A percentile compares a stretch with the other conserved stretches of the same genome.
phyloP scores from a whole-genome alignment of 2,329 filamentous ascomycete species.

The Chalaropsis thielavioides region DNA sequence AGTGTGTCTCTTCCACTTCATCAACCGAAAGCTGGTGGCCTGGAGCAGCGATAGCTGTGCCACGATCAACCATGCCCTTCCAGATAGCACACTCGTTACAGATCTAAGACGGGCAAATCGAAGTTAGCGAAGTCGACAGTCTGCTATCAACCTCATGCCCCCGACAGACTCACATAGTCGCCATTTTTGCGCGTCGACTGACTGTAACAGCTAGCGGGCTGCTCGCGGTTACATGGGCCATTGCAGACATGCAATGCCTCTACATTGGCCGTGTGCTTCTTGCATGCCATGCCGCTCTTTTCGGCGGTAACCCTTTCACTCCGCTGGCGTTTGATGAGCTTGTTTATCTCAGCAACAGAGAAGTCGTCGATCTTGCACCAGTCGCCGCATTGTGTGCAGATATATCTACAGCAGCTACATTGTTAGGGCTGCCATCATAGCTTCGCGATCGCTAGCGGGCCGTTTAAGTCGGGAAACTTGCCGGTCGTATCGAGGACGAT shows the following conservation, averaged over 20 bases:
- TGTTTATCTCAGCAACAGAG: slow-evolving; percentile 24
- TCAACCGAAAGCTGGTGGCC: background rate
- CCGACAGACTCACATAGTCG: slow-evolving; percentile 22
- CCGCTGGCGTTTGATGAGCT: slow-evolving; percentile 20
- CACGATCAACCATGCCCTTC: background rate
- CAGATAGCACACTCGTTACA: background rate
- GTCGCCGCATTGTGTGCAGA: slow-evolving; percentile 27
- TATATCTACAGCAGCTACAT: background rate
- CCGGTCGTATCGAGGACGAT: background rate
- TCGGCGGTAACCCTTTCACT: slow-evolving; percentile 21
- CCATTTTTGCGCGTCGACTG: slow-evolving; percentile 22
- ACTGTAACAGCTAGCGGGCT: slow-evolving; percentile 23
- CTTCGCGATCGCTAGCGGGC: background rate
- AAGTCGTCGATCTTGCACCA: slow-evolving; percentile 25
- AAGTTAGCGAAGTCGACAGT: background rate
- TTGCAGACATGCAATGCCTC: slow-evolving; percentile 24
- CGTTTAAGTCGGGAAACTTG: background rate
- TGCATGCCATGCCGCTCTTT: slow-evolving; percentile 27
- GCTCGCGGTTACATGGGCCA: slow-evolving; percentile 23
- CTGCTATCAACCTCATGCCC: background rate
- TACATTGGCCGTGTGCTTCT: slow-evolving; percentile 23
- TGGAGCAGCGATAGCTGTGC: background rate
- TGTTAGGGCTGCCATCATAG: background rate
- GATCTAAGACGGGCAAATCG: background rate
- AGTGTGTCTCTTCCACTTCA: background rate